These are phyloP conservation scores for Pinus taeda DNA, from an alignment of 75 land plant genomes.

Conservation along the genomic window DNA sequence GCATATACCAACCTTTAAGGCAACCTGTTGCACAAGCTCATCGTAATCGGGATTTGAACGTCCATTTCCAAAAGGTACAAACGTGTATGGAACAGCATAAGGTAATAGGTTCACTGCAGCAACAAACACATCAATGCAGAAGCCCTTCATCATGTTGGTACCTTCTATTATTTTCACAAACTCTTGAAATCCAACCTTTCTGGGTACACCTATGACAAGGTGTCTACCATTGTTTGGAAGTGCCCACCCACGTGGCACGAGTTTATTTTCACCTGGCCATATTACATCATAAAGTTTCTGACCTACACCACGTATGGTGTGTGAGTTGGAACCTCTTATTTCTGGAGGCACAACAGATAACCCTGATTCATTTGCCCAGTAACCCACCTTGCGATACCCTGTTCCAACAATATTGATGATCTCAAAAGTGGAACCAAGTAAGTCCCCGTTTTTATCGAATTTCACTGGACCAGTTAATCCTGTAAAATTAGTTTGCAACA, in stretches of 20 bases:
- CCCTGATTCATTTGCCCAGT: constrained; percentile 51
- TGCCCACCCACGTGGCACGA: constrained; percentile 61
- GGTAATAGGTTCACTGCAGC: constrained; percentile 26
- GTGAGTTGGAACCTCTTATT: constrained; percentile 1
- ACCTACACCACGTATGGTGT: background rate
- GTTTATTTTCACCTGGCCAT: constrained; percentile 38
- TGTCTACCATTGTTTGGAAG: constrained; percentile 52
- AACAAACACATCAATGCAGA: constrained; percentile 33
- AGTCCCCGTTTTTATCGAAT: constrained; percentile 34
- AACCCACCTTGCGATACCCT: constrained; percentile 39
- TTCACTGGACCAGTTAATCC: constrained; percentile 48
- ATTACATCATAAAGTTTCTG: constrained; percentile 24
- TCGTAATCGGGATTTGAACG: constrained; percentile 41
- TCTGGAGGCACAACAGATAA: constrained; percentile 20
- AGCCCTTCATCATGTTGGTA: constrained; percentile 22
- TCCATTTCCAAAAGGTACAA: constrained; percentile 27
- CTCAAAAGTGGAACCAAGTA: constrained; percentile 35
- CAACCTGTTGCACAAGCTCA: constrained; percentile 42
- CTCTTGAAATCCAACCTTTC: constrained; percentile 50
- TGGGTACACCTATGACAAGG: constrained; percentile 52
- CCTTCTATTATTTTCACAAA: constrained; percentile 29
- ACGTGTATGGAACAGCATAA: constrained; percentile 24
- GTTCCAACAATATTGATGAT: constrained; percentile 54
- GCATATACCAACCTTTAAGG: constrained; percentile 22
- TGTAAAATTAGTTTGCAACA: constrained; percentile 16